These are phyloP conservation scores for Beauveria sp. DNA, from an alignment of 2,329 filamentous ascomycete species.

Conservation along the genomic window DNA sequence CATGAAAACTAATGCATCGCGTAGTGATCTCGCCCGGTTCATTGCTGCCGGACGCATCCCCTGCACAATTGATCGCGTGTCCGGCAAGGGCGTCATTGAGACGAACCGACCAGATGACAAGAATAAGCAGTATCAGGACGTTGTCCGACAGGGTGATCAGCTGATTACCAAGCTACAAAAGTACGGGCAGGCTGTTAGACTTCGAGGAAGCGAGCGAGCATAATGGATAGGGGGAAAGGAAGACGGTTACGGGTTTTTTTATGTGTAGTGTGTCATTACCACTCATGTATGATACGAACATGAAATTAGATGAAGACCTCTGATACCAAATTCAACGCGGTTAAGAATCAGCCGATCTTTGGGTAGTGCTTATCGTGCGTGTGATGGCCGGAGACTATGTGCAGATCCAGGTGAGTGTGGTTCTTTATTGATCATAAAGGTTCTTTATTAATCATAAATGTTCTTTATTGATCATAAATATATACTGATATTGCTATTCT, in stretches of 20 bases:
- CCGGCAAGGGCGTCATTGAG: slow-evolving; percentile 94
- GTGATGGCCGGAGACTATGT: neutral
- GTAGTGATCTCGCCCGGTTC: slow-evolving; percentile 88
- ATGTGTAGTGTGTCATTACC: slow-evolving; percentile 8
- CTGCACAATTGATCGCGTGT: slow-evolving; percentile 95
- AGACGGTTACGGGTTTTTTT: neutral
- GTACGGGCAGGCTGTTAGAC: slow-evolving; percentile 91
- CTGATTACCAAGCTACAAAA: slow-evolving; percentile 99
- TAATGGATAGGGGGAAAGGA: slow-evolving; percentile 30
- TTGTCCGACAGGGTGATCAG: slow-evolving; percentile 94
- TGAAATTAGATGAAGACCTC: slow-evolving; percentile 8
- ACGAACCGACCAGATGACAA: slow-evolving; percentile 97
- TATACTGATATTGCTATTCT: neutral
- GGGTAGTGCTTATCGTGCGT: neutral
- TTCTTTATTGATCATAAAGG: neutral
- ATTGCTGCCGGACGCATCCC: slow-evolving; percentile 91
- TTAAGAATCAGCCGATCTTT: neutral
- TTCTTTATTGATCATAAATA: neutral
- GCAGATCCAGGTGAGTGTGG: neutral
- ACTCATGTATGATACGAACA: slow-evolving; percentile 8
- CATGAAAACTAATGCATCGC: neutral
- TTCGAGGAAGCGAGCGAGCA: slow-evolving; percentile 89
- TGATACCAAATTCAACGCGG: slow-evolving; percentile 1
- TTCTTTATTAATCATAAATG: neutral
- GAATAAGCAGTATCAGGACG: slow-evolving; percentile 99